phyloP scores from a whole-genome alignment of 2,329 filamentous ascomycete species.

The Fusarium siculi region DNA sequence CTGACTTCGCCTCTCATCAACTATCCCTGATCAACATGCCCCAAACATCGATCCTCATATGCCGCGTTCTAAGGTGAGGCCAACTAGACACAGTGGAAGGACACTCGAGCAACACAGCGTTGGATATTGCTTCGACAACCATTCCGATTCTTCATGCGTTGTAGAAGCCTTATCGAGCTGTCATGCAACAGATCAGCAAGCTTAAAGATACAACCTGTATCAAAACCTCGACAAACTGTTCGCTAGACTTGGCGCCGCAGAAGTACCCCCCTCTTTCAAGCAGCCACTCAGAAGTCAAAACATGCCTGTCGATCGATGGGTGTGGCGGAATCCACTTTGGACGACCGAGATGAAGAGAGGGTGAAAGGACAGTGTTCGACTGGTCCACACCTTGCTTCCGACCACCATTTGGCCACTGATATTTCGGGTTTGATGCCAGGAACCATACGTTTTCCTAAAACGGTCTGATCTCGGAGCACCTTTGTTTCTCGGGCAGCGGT shows the following conservation, averaged over 20 bases:
- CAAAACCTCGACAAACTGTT: slow-evolving; percentile 26
- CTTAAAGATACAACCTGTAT: slow-evolving; percentile 2
- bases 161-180: slow-evolving; percentile 4
- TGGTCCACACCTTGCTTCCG: slow-evolving; percentile 32
- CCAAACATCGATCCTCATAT: slow-evolving; percentile 39
- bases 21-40: slow-evolving; percentile 41
- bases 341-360: slow-evolving; percentile 42
- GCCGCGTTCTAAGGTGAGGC: slow-evolving; percentile 14
- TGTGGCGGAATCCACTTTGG: slow-evolving; percentile 39
- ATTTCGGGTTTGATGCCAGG: slow-evolving; percentile 15
- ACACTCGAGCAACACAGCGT: not conserved
- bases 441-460: slow-evolving; percentile 3
- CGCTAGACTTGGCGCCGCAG: slow-evolving; percentile 35
- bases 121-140: not conserved
- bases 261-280: slow-evolving; percentile 5
- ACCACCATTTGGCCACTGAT: slow-evolving; percentile 15
- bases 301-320: slow-evolving; percentile 33
- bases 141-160: not conserved
- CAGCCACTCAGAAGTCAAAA: slow-evolving; percentile 30
- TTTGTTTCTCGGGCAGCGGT: not conserved
- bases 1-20: slow-evolving; percentile 22
- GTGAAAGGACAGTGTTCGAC: slow-evolving; percentile 32
- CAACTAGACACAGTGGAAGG: slow-evolving; percentile 11
- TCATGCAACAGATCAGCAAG: slow-evolving; percentile 7
- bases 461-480: not conserved